These are phyloP conservation scores for Mercurialis annua DNA, from an alignment of 345 rosid species.

Conservation along the genomic window DNA sequence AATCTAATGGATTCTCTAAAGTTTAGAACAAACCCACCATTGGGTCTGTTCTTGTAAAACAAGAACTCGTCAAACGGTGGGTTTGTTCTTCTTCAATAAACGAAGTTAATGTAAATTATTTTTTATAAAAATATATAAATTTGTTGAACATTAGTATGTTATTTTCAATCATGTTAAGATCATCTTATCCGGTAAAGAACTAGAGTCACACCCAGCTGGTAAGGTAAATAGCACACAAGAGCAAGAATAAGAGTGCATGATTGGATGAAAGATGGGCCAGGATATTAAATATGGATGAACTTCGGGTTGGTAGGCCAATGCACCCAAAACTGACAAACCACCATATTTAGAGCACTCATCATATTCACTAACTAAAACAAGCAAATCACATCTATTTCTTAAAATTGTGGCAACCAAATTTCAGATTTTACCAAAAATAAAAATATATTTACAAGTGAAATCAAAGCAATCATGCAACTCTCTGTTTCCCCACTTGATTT, in stretches of 20 bases:
- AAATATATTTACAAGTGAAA: constrained; percentile 20
- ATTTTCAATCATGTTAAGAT: too few relatives aligned
- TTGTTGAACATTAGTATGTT: too few relatives aligned
- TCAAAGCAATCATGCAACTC: constrained; percentile 33
- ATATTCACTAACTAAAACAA: not conserved
- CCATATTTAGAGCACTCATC: not conserved
- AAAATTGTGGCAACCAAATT: constrained; percentile 13
- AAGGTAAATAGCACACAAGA: not conserved
- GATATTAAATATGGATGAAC: not conserved
- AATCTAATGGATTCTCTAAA: too few relatives aligned
- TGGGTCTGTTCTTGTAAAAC: too few relatives aligned
- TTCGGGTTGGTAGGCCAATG: not conserved
- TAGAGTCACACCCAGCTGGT: too few relatives aligned
- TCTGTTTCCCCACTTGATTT: constrained; percentile 30
- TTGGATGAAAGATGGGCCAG: not conserved
- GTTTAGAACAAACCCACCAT: too few relatives aligned
- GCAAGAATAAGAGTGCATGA: not conserved
- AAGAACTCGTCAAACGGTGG: too few relatives aligned
- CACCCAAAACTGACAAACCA: not conserved
- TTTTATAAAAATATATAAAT: too few relatives aligned
- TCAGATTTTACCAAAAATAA: constrained; percentile 7
- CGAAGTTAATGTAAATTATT: too few relatives aligned
- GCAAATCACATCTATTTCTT: constrained; percentile 5
- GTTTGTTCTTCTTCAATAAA: too few relatives aligned
- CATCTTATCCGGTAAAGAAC: too few relatives aligned